Evolutionary conservation across 192 early-diverging fungal species (phyloP).

Genomic region (Umbelopsis sp.): DNA sequence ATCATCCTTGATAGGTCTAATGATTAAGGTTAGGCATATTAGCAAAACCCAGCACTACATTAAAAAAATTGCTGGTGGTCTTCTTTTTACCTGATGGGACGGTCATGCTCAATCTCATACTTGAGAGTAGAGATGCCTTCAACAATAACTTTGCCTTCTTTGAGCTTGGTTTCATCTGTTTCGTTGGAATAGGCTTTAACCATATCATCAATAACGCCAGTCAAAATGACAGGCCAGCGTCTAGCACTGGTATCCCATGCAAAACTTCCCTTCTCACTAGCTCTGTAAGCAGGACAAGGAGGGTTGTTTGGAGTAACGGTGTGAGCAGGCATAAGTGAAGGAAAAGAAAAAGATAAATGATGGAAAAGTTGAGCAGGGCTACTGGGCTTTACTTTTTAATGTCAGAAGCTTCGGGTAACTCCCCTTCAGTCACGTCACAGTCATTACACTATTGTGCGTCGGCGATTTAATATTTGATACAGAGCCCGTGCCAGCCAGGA

Average conservation of each 20-base stretch:
- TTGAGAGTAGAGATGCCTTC: constrained; percentile 65
- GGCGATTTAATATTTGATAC: too few species aligned
- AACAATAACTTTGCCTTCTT: constrained; percentile 72
- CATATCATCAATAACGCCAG: constrained; percentile 75
- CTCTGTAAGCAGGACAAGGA: constrained; percentile 62
- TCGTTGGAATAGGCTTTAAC: constrained; percentile 50
- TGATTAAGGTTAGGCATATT: not conserved
- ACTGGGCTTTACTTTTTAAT: too few species aligned
- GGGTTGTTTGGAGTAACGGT: constrained; percentile 50
- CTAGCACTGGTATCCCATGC: constrained; percentile 75
- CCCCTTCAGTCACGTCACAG: too few species aligned
- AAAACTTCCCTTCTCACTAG: constrained; percentile 65
- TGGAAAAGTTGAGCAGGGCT: not conserved
- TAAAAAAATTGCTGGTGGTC: not conserved
- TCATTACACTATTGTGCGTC: too few species aligned
- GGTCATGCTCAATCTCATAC: constrained; percentile 74
- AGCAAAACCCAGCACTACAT: not conserved
- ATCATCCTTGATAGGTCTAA: constrained; percentile 55
- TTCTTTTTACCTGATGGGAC: constrained; percentile 44
- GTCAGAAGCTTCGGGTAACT: too few species aligned
- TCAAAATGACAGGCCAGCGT: constrained; percentile 84
- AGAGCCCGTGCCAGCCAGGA: not conserved
- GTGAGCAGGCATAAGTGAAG: not conserved
- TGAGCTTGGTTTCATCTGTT: constrained; percentile 31
- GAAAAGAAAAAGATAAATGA: not conserved